Evolutionary conservation across 164 flowering plant genomes (phyloP).

Genomic region (Cinnamomum micranthum): DNA sequence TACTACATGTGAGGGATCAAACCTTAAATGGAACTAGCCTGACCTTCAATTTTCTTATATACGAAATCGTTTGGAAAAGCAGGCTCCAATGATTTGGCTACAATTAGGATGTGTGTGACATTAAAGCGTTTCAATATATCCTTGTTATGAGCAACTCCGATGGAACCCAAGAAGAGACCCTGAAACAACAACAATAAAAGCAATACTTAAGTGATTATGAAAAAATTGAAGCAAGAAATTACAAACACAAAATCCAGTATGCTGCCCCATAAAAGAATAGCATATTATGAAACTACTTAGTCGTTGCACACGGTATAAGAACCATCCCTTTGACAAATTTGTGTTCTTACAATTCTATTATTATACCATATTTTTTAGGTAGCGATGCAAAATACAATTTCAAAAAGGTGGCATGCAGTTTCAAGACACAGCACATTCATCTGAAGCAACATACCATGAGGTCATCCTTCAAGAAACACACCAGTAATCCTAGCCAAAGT

Average conservation of each 20-base stretch:
- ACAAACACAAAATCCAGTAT: neutral
- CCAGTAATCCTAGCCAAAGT: too few relatives aligned
- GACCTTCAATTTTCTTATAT: slow-evolving; percentile 60
- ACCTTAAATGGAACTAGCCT: slow-evolving; percentile 10
- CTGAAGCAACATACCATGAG: too few relatives aligned
- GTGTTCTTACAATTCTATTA: too few relatives aligned
- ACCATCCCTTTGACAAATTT: neutral
- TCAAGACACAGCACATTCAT: too few relatives aligned
- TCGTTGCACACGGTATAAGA: neutral
- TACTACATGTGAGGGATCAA: neutral
- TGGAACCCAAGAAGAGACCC: slow-evolving; percentile 85
- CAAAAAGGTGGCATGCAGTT: too few relatives aligned
- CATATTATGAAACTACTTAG: neutral
- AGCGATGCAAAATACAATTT: too few relatives aligned
- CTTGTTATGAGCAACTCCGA: slow-evolving; percentile 70
- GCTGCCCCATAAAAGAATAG: neutral
- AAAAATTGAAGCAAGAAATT: neutral
- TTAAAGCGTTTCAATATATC: slow-evolving; percentile 49
- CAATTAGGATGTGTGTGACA: slow-evolving; percentile 74
- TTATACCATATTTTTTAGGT: too few relatives aligned
- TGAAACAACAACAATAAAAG: slow-evolving; percentile 12
- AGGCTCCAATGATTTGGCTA: slow-evolving; percentile 41
- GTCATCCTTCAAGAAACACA: too few relatives aligned
- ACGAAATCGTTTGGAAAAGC: slow-evolving; percentile 49
- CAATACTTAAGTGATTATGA: neutral